These are phyloP conservation scores for Globisporangium orthogonon DNA, from an alignment of 352 stramenopile genomes.

Conservation along the genomic window DNA sequence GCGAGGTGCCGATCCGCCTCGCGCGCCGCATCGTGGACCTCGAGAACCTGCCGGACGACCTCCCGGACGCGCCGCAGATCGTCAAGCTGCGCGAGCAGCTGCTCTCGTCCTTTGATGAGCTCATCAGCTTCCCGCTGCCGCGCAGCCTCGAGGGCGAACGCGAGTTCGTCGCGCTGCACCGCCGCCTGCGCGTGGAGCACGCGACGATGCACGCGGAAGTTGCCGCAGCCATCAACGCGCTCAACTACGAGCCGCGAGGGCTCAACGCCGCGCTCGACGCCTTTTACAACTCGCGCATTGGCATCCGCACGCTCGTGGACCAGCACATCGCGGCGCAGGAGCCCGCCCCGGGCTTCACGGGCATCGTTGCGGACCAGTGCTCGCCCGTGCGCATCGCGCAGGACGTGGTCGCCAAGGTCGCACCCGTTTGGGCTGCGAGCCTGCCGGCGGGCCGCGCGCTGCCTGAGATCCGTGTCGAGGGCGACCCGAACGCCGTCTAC, in stretches of 20 bases:
- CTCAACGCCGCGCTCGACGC: conserved; percentile 62
- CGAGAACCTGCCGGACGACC: conserved; percentile 68
- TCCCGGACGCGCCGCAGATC: conserved; percentile 53
- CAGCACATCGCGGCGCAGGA: conserved; percentile 68
- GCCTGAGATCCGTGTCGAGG: conserved; percentile 49
- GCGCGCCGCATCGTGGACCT: conserved; percentile 78
- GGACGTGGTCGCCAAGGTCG: conserved; percentile 46
- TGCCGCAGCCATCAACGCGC: conserved; percentile 44
- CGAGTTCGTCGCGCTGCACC: conserved; percentile 57
- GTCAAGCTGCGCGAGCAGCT: conserved; percentile 55
- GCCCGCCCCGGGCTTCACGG: conserved; percentile 42
- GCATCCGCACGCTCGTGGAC: conserved; percentile 80
- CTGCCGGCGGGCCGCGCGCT: conserved; percentile 32
- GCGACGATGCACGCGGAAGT: conserved; percentile 71
- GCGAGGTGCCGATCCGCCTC: conserved; percentile 74
- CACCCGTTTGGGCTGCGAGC: conserved; percentile 46
- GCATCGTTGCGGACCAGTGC: conserved; percentile 58
- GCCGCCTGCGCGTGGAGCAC: conserved; percentile 48
- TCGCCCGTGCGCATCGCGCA: conserved; percentile 63
- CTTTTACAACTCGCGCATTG: conserved; percentile 83
- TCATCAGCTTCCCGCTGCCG: conserved; percentile 53
- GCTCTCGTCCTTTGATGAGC: conserved; percentile 66
- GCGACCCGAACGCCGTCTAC: conserved; percentile 52
- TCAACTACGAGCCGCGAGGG: conserved; percentile 48
- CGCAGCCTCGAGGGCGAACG: conserved; percentile 47